Evolutionary conservation across 2,329 filamentous ascomycete genomes (phyloP), one percentile per base, ranked within the genome.

Genomic region (Metarhizium guizhouense): DNA sequence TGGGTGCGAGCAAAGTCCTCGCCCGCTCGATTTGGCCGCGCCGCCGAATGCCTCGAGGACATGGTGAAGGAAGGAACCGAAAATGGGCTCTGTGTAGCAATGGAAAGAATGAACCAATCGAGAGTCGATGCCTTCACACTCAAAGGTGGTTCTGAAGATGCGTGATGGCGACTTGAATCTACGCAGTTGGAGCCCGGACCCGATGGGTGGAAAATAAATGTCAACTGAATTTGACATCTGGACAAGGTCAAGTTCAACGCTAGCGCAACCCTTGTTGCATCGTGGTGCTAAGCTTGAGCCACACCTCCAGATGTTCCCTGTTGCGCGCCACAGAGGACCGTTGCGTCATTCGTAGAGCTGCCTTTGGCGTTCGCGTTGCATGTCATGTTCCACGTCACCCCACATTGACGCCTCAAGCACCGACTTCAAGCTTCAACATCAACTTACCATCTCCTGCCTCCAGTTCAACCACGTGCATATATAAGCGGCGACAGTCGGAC

Each of bases 1-100:
- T 93, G 84, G 18, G 83, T 84, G 56, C 89, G 85, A 48, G 87
- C 84, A 68, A 88, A 95, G 63, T 86, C 83, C 74, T 96, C 91
- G 64, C 86, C 88, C 4, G 83, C 87, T 61, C 91, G 86, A 74
- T 93, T 95, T 10, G 90, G 90, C 42, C 90, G 87, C 54, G 87
- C 87, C 32, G 63, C 62, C 34, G 63, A 61, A 47, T 59, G 56
- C 51, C 62, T 59, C 36, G 62, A 64, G 30, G 62, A 55, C 62
- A 64, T 63, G 25, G 20, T 47, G 54, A 25, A 53, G 40, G 30
- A 20, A 30, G 7, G n/a, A 13, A 25, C 3, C 3, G 25, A 20
- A 43, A 1, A 52, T 45, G n/a, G n/a, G n/a, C n/a, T 43, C 4
- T 6, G 42, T 20, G 6, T 18, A 11, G 42, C 6, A 16, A 14